These are phyloP conservation scores for Vicia sativa DNA, from an alignment of 306 rosid species.

Conservation along the genomic window DNA sequence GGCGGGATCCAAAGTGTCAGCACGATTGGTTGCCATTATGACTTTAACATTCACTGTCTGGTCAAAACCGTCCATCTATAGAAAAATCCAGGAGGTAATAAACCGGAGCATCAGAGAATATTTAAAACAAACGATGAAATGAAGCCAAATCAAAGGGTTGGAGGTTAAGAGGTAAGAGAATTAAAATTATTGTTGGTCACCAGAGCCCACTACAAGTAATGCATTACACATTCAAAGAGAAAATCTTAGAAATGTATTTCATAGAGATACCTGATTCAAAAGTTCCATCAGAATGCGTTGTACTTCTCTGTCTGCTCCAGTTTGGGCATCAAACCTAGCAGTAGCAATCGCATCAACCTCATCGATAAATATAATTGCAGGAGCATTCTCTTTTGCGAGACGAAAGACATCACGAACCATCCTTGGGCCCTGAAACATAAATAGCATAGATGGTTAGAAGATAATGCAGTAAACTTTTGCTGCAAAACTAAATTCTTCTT, in stretches of 20 bases:
- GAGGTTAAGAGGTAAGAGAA: slow-evolving; percentile 6
- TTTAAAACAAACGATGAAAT: neutral
- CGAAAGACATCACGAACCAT: slow-evolving; percentile 99
- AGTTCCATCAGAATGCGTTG: slow-evolving; percentile 99
- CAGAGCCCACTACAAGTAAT: neutral
- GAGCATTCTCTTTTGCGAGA: slow-evolving; percentile 99
- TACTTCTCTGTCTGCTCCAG: slow-evolving; percentile 99
- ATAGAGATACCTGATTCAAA: slow-evolving; percentile 75
- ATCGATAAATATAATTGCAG: slow-evolving; percentile 97
- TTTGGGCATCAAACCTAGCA: slow-evolving; percentile 99
- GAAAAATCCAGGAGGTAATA: slow-evolving; percentile 14
- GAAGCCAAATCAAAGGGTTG: slow-evolving; percentile 6
- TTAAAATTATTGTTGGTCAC: neutral
- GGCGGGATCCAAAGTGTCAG: slow-evolving; percentile 98
- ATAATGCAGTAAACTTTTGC: slow-evolving; percentile 3
- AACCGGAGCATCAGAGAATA: slow-evolving; percentile 24
- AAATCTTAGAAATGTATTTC: slow-evolving; percentile 6
- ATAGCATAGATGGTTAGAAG: slow-evolving; percentile 13
- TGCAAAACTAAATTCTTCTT: slow-evolving; percentile 1
- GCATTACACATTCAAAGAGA: neutral
- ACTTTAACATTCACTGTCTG: slow-evolving; percentile 99
- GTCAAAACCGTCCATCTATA: slow-evolving; percentile 98
- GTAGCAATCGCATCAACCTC: slow-evolving; percentile 99
- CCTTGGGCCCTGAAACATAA: slow-evolving; percentile 73
- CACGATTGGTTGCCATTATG: slow-evolving; percentile 98